Percentiles rank a stretch among this genome's conserved stretches.
These are phyloP conservation scores for Grifola frondosa DNA, from an alignment of 1,284 basidiomycete species.

Conservation along the genomic window DNA sequence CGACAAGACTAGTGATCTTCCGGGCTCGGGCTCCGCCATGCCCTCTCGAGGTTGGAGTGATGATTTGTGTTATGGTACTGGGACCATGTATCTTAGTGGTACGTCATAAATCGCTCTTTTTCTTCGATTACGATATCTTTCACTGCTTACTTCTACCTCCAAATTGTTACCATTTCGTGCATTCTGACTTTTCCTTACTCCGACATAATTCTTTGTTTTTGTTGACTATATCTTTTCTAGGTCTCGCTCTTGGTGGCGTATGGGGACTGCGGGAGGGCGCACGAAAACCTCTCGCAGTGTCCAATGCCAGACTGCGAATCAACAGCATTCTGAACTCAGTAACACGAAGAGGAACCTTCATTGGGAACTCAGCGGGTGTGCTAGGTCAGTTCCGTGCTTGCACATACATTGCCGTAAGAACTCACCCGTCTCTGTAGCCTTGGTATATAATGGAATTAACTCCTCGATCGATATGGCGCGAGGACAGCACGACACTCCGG, in stretches of 20 bases:
- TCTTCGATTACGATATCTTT: constrained; percentile 24
- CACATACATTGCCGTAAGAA: constrained; percentile 35
- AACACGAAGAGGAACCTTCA: constrained; percentile 94
- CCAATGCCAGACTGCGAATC: constrained; percentile 85
- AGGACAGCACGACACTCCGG: constrained; percentile 89
- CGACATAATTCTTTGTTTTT: too few relatives aligned
- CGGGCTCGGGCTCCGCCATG: constrained; percentile 83
- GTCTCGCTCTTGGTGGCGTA: constrained; percentile 88
- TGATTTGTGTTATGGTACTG: constrained; percentile 98
- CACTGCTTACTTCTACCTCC: constrained; percentile 26
- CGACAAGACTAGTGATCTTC: constrained; percentile 86
- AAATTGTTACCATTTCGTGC: constrained; percentile 26
- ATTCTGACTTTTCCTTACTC: too few relatives aligned
- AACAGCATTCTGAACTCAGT: constrained; percentile 97
- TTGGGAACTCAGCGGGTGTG: constrained; percentile 98
- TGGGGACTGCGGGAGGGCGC: constrained; percentile 98
- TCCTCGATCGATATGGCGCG: constrained; percentile 88
- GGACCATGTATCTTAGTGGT: constrained; percentile 98
- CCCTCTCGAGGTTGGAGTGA: constrained; percentile 98
- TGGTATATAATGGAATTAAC: constrained; percentile 96
- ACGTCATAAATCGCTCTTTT: too few relatives aligned
- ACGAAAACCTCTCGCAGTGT: constrained; percentile 79
- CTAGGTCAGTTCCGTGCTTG: constrained; percentile 64
- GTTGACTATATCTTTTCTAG: constrained; percentile 63
- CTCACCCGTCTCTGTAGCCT: constrained; percentile 46